Percentiles rank a stretch among this genome's conserved stretches.
These are phyloP conservation scores for Lactarius akahatsu DNA, from an alignment of 768 basidiomycete species.

Conservation along the genomic window DNA sequence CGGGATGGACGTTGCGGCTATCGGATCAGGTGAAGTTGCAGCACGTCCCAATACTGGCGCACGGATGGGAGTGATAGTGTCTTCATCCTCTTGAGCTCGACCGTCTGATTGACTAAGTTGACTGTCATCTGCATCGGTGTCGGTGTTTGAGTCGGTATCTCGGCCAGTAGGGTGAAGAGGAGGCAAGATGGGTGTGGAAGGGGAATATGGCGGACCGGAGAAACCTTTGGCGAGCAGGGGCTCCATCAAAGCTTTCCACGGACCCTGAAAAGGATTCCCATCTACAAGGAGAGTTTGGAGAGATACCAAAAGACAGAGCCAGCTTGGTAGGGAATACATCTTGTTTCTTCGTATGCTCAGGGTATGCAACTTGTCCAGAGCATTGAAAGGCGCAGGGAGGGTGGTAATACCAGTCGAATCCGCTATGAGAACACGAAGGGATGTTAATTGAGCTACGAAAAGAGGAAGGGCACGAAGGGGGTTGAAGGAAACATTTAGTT, in stretches of 20 bases:
- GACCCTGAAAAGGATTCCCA: conserved; percentile 92
- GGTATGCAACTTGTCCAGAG: conserved; percentile 81
- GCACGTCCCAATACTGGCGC: conserved; percentile 54
- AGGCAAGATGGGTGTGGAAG: conserved; percentile 61
- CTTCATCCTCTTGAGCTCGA: conserved; percentile 62
- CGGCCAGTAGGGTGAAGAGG: conserved; percentile 48
- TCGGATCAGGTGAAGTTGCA: conserved; percentile 48
- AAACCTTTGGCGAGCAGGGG: conserved; percentile 71
- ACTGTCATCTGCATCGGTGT: conserved; percentile 54
- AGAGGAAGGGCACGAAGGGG: conserved; percentile 88
- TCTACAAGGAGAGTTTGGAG: conserved; percentile 91
- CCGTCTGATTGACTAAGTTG: conserved; percentile 41
- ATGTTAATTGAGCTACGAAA: conserved; percentile 73
- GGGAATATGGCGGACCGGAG: conserved; percentile 60
- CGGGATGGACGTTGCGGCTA: conserved; percentile 30
- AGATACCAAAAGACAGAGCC: conserved; percentile 85
- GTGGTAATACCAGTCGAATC: conserved; percentile 82
- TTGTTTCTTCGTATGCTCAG: conserved; percentile 88
- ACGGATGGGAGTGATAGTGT: conserved; percentile 68
- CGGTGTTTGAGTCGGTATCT: conserved; percentile 47
- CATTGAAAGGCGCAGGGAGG: conserved; percentile 70
- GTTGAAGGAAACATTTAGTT: conserved; percentile 91
- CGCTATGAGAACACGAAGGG: conserved; percentile 87
- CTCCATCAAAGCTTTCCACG: conserved; percentile 87
- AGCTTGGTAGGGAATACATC: conserved; percentile 85